These are phyloP conservation scores for Annulohypoxylon moriforme DNA, from an alignment of 495 filamentous ascomycete genomes.

Conservation along the genomic window DNA sequence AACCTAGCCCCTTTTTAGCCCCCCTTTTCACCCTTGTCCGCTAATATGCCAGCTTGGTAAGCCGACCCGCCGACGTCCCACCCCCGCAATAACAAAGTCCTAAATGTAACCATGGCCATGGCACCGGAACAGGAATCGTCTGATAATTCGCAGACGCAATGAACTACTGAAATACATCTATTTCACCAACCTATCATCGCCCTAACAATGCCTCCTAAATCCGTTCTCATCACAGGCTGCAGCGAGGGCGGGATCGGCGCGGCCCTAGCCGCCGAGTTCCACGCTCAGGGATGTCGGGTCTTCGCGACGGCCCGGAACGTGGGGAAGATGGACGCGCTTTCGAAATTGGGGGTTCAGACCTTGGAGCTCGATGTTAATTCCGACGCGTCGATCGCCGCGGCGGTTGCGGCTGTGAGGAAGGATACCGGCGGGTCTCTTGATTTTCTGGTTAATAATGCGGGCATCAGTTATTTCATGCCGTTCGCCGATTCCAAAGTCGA, in stretches of 20 bases:
- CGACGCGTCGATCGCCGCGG: slow-evolving; percentile 51
- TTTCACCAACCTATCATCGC: background rate
- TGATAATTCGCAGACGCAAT: background rate
- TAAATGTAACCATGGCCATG: background rate
- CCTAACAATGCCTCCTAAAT: slow-evolving; percentile 39
- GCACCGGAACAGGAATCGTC: background rate
- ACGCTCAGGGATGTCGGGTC: slow-evolving; percentile 60
- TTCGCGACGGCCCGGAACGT: slow-evolving; percentile 66
- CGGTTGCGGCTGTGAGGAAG: slow-evolving; percentile 43
- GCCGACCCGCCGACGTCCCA: no score
- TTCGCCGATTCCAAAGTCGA: slow-evolving; percentile 61
- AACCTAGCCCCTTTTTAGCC: background rate
- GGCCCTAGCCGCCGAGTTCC: slow-evolving; percentile 65
- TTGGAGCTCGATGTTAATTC: slow-evolving; percentile 63
- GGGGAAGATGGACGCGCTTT: slow-evolving; percentile 54
- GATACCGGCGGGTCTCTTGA: slow-evolving; percentile 51
- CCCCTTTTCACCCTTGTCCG: background rate
- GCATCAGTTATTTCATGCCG: slow-evolving; percentile 55
- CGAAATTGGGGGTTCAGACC: slow-evolving; percentile 56
- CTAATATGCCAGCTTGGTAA: background rate
- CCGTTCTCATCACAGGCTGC: slow-evolving; percentile 62
- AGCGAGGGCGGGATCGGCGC: slow-evolving; percentile 65
- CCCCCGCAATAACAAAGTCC: background rate
- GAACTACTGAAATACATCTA: no score
- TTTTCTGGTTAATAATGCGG: slow-evolving; percentile 69